These are phyloP conservation scores for Thalassiosira hispida DNA, from an alignment of 352 stramenopile genomes.

Conservation along the genomic window DNA sequence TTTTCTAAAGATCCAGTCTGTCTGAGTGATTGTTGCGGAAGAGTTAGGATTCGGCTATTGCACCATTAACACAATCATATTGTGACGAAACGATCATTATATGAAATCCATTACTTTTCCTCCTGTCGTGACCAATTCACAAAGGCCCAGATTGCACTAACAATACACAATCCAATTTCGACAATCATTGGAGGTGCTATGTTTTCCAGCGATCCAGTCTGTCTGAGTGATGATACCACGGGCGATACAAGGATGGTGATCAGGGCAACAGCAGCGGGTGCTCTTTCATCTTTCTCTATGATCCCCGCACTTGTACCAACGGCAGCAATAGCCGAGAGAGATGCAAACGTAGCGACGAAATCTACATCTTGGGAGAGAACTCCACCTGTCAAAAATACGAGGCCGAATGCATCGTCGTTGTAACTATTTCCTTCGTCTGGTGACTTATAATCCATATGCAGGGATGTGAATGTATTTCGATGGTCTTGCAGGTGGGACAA, in stretches of 20 bases:
- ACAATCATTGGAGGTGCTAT: slow-evolving; percentile 15
- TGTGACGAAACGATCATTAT: no score
- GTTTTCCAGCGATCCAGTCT: slow-evolving; percentile 20
- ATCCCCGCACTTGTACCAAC: slow-evolving; percentile 22
- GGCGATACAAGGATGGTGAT: slow-evolving; percentile 28
- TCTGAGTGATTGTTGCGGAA: no score
- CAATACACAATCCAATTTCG: slow-evolving; percentile 28
- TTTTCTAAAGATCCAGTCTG: no score
- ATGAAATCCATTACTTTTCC: no score
- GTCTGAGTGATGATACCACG: slow-evolving; percentile 29
- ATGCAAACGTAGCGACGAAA: slow-evolving; percentile 53
- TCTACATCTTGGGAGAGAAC: slow-evolving; percentile 40
- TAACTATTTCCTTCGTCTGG: slow-evolving; percentile 37
- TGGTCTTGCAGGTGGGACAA: background rate
- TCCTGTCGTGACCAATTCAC: slow-evolving; percentile 28
- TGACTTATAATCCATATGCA: background rate
- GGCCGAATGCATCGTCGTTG: slow-evolving; percentile 69
- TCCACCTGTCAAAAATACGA: slow-evolving; percentile 53
- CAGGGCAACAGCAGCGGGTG: slow-evolving; percentile 29
- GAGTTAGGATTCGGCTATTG: no score
- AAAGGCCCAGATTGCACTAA: slow-evolving; percentile 34
- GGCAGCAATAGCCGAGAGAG: slow-evolving; percentile 39
- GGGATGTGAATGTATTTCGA: background rate
- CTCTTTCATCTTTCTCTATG: slow-evolving; percentile 29
- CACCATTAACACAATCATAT: no score